These are phyloP conservation scores for Saposhnikovia divaricata DNA, from an alignment of 129 eudicot genomes.

Conservation along the genomic window DNA sequence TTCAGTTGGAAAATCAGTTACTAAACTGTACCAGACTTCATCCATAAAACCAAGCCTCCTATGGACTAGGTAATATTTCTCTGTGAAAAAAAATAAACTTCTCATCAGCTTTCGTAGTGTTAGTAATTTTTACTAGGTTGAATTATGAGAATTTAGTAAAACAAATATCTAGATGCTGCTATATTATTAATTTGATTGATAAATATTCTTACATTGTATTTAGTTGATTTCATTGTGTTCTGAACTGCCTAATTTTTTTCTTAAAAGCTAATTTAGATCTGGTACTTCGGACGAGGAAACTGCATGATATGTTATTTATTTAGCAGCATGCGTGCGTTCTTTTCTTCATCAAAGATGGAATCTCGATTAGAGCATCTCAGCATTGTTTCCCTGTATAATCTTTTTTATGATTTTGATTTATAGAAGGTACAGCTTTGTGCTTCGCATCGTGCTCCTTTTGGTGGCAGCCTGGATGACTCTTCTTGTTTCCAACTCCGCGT, in stretches of 20 bases:
- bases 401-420: slow-evolving; percentile 9
- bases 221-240: background rate
- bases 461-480: slow-evolving; percentile 87
- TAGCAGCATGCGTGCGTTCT: background rate
- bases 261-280: background rate
- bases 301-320: background rate
- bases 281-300: background rate
- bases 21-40: background rate
- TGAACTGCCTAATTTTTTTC: background rate
- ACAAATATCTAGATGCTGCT: background rate
- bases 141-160: background rate
- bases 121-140: background rate
- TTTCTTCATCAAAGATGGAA: background rate
- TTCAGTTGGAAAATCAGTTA: background rate
- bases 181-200: background rate
- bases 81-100: background rate
- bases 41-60: background rate
- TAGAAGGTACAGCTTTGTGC: slow-evolving; percentile 69
- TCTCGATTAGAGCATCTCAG: background rate
- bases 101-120: background rate
- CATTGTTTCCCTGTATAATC: background rate
- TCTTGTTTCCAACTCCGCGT: slow-evolving; percentile 53
- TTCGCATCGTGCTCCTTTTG: slow-evolving; percentile 64
- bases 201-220: background rate
- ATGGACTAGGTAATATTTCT: background rate